Base-by-base conservation (phyloP, 208 protist genomes). In the Leishmania major region DNA sequence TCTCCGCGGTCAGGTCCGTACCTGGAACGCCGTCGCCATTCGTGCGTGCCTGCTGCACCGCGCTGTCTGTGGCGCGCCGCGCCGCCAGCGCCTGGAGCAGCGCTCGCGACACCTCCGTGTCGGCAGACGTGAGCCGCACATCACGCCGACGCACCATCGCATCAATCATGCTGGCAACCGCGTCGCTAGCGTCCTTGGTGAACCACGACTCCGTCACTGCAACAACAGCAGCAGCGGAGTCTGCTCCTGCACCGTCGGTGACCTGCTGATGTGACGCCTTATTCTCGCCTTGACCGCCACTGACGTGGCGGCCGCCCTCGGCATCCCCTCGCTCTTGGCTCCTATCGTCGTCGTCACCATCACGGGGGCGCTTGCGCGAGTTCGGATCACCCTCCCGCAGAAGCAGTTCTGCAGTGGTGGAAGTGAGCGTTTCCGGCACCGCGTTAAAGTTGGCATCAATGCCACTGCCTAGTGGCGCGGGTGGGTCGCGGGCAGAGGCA, bases 141-240 rank as follows among this genome's bases (percentile, higher is more conserved):
- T 79, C 78, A 60, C 77, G 83, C 8, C 78, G 83, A 11, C 83
- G 78, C 53, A 82, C 78, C 45, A 82, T n/a, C 0, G 83, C 83
- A 69, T 86, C 83, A 1, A 86, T 70, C 83, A 86, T 82, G 66
- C 64, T 74, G 53, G 73, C 53, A 10, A 86, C 78, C 1, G 83
- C 78, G 13, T 70, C 77, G 37, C 78, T 86, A 28, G 83, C 83
- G 3, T 76, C 71, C 17, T 82, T 51, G 15, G 60, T 10, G 74
- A 86, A 64, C 77, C 77, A 81, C 83, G 77, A 62, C 55, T 64
- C 74, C 13, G 51, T 70, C 6, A 45, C 60, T 2, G 77, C 47
- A n/a, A 57, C 35, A 15, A 40, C 35, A 31, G 69, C 40, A 25
- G 45, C 40, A 25, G 45, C 71, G 47, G 51, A 28, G 74, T 47